Evolutionary conservation across 2,329 filamentous ascomycete species (phyloP), one percentile per base, ranked within the genome.

Genomic region (Leptographium procerum): DNA sequence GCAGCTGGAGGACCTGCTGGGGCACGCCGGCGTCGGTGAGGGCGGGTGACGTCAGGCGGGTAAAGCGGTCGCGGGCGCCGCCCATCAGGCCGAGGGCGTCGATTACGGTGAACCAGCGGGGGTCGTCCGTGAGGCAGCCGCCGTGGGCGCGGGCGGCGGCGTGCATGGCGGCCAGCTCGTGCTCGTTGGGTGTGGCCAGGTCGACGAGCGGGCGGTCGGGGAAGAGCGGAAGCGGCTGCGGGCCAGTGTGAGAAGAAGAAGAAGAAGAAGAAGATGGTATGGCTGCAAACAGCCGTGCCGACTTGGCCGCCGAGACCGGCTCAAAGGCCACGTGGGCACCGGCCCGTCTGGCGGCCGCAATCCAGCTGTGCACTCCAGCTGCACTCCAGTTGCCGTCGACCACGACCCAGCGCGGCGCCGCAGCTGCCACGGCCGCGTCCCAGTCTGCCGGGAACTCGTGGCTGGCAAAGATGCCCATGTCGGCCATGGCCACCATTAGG

Each of bases 401-500:
- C 7, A 95, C 85, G 31, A 94, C 76, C 83, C 89, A 94, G 62
- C 81, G 82, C n/a, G 85, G 89, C 64, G 75, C 77, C 14, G 78
- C 74, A 3, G 74, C 71, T 14, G 73, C 70, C 9, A 90, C 72
- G 31, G 82, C 77, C 55, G 79, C 77, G 85, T 86, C 90, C 63
- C 79, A 73, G 10, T 75, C 69, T 2, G 8, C 16, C 9, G 13
- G 0, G 77, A 70, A 61, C 81, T 73, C 19, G 72, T 68, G n/a
- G 84, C 79, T 53, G 4, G 36, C 26, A 31, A 96, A 82, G 65
- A 96, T 92, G 58, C 78, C 82, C 91, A 97, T 96, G 68, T 97
- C 94, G 5, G 92, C 91, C 89, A 96, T 95, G 52, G 91, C 92
- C 62, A 96, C 72, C n/a, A 91, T 79, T 2, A 99, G 81, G 62